These are phyloP conservation scores for Camelina neglecta DNA, from an alignment of 345 rosid species.

Conservation along the genomic window DNA sequence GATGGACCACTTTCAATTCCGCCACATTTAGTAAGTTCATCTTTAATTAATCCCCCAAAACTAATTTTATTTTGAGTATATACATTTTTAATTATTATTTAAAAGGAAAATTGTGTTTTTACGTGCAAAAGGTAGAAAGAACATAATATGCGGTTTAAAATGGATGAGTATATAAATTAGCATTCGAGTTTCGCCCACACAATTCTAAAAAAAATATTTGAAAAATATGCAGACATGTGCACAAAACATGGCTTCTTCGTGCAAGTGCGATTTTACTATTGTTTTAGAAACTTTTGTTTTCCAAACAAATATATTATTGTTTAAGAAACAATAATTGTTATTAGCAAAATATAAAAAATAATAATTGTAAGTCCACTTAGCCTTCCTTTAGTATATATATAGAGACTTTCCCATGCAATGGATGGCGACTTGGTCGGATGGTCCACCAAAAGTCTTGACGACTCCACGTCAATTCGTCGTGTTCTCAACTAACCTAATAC, in stretches of 20 bases:
- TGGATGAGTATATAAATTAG: conserved; percentile 2
- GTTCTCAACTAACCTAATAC: conserved; percentile 37
- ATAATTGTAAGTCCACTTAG: conserved; percentile 3
- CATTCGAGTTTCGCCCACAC: conserved; percentile 25
- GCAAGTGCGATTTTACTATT: conserved; percentile 36
- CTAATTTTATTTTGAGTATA: background rate
- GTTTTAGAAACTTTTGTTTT: background rate
- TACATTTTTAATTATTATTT: background rate
- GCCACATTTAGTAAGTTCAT: conserved; percentile 65
- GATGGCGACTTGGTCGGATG: conserved; percentile 41
- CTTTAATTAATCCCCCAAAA: background rate
- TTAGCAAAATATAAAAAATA: conserved; percentile 4
- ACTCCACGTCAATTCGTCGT: conserved; percentile 41
- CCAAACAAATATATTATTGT: background rate
- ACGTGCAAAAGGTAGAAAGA: background rate
- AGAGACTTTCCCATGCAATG: conserved; percentile 32
- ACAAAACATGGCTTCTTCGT: conserved; percentile 34
- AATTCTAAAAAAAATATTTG: background rate
- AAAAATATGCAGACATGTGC: conserved; percentile 25
- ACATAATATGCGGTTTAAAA: conserved; percentile 6
- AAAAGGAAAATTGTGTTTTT: background rate
- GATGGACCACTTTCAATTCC: conserved; percentile 93
- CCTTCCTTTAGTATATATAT: conserved; percentile 3
- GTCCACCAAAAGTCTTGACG: conserved; percentile 39
- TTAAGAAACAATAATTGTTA: background rate